Percentiles rank a stretch among this genome's conserved stretches.
Conservation (phyloP, 805 yeast species). For the Phaffomyces opuntiae region DNA sequence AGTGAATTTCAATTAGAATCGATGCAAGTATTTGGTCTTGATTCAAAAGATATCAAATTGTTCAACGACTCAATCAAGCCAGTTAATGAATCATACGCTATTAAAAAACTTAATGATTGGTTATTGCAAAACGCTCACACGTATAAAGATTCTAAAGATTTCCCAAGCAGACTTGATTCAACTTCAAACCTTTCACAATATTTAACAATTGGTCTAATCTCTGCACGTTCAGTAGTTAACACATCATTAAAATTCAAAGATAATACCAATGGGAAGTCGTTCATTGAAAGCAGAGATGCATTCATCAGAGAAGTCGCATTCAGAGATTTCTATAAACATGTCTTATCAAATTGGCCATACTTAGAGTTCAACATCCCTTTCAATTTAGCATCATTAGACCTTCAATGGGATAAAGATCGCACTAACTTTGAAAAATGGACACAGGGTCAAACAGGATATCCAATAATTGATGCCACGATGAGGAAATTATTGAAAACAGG, state of each 20-base stretch:
- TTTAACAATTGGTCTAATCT: conserved; percentile 39
- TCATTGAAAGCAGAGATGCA: conserved; percentile 31
- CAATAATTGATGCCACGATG: conserved; percentile 55
- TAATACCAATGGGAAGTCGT: conserved; percentile 15
- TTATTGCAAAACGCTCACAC: conserved; percentile 1
- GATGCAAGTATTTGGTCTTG: conserved; percentile 1
- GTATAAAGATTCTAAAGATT: conserved; percentile 6
- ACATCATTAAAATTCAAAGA: conserved; percentile 18
- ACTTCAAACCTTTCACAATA: conserved; percentile 40
- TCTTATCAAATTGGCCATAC: conserved; percentile 43
- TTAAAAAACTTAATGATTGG: conserved; percentile 1
- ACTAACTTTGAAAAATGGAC: conserved; percentile 43
- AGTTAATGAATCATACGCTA: neutral
- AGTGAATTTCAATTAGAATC: conserved; percentile 16
- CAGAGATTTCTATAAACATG: conserved; percentile 51
- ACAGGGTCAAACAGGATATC: conserved; percentile 46
- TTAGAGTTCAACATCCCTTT: conserved; percentile 44
- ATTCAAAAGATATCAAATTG: neutral
- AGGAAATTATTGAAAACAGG: conserved; percentile 44
- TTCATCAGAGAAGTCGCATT: conserved; percentile 52
- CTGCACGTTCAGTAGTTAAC: conserved; percentile 31
- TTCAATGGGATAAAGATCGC: conserved; percentile 37
- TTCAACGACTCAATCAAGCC: neutral
- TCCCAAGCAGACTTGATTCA: conserved; percentile 10
- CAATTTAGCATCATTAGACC: conserved; percentile 33